Evolutionary conservation across 768 basidiomycete species (phyloP), one percentile per base, ranked within the genome.

Genomic region (Naganishia randhawae): DNA sequence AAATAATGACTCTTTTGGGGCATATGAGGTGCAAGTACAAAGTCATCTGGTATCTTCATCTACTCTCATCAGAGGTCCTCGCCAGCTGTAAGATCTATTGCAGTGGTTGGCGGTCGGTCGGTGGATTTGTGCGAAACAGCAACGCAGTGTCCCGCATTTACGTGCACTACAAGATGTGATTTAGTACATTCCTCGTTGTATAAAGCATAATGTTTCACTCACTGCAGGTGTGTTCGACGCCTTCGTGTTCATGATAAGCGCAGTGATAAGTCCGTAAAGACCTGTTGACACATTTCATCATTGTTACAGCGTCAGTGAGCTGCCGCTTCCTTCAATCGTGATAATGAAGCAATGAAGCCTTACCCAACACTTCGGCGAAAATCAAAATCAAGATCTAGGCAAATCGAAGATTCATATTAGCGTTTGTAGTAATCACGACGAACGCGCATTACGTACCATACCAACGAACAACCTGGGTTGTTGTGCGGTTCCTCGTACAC

Each of bases 401-500:
- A 25, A 51, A 16, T 45, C 29, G 4, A 45, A 41, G 35, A 31
- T n/a, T n/a, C n/a, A n/a, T n/a, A n/a, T n/a, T n/a, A n/a, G n/a
- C n/a, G n/a, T n/a, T n/a, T n/a, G n/a, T n/a, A n/a, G n/a, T 19
- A 39, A 4, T 3, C 1, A 27, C 13, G 61, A 50, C 17, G 50
- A 41, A 53, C 11, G 33, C 32, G 8, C n/a, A 31, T 2, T 16
- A 76, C 78, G 72, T 42, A 80, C 78, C 93, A 95, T 97, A 77
- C 91, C 90, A 74, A 96, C 92, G 81, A 89, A 95, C 73, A 96
- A 83, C 75, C 91, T 83, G 62, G 92, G 91, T 82, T 98, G 94
- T 81, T 97, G 95, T 52, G 94, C 95, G 63, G 94, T 96, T 69
- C 95, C 96, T 52, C 96, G 85, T 32, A 98, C 96, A 85, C 96